phyloP scores from a whole-genome alignment of 2,329 filamentous ascomycete species.

The Colletotrichum lentis region DNA sequence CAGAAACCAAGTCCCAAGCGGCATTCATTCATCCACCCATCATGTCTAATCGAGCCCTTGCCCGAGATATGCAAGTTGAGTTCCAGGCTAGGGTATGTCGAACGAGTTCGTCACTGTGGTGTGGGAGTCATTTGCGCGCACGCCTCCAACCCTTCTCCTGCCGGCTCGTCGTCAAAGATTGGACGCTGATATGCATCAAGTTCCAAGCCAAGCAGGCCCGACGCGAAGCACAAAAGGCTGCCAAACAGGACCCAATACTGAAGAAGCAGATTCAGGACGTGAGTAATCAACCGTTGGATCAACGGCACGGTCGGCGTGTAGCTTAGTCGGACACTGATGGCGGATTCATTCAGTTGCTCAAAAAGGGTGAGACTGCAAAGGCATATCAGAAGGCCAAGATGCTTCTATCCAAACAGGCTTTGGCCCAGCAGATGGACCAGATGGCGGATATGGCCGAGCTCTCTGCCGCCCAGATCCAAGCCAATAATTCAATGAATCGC shows the following conservation, averaged over 20 bases:
- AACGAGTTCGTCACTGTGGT: background rate
- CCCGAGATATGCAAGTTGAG: conserved; percentile 69
- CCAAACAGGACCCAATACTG: conserved; percentile 67
- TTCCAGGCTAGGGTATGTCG: conserved; percentile 64
- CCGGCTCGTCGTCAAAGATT: no score
- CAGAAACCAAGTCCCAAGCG: conserved; percentile 3
- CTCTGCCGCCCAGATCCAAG: conserved; percentile 67
- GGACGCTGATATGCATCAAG: conserved; percentile 42
- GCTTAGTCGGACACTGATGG: background rate
- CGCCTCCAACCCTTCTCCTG: background rate
- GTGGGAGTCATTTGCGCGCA: background rate
- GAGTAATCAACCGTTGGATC: conserved; percentile 14
- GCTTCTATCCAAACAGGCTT: conserved; percentile 67
- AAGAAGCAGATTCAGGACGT: conserved; percentile 70
- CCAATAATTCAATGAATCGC: conserved; percentile 71
- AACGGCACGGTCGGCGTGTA: no score
- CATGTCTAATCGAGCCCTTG: conserved; percentile 67
- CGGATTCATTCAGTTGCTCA: conserved; percentile 55
- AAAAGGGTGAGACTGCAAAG: conserved; percentile 70
- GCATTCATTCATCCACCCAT: conserved; percentile 38
- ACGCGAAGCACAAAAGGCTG: conserved; percentile 67
- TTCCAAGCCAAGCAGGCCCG: conserved; percentile 71
- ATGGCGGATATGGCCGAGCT: conserved; percentile 71
- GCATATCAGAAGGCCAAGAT: conserved; percentile 71
- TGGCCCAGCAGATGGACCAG: conserved; percentile 70